Base-by-base conservation (phyloP, 306 rosid species). In the Dalbergia cochinchinensis region DNA sequence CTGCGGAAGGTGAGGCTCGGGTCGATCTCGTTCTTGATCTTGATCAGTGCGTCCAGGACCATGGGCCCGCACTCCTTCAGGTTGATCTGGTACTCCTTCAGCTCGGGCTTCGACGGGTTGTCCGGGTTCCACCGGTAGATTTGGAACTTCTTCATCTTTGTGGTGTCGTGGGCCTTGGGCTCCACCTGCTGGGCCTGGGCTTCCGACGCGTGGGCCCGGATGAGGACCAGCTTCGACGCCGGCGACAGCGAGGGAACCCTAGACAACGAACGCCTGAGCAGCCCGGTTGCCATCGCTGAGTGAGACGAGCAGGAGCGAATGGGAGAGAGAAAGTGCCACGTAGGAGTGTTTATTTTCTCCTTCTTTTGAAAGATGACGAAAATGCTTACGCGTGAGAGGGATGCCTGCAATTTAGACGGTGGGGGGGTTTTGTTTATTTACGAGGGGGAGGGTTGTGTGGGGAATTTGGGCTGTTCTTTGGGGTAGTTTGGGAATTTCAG, bases 41-140 rank as follows among this genome's bases (percentile, higher is more conserved):
- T 96, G 86, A 93, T 96, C 0, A 96, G 89, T 0, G 99, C 99
- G 77, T 96, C 99, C 0, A 96, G 96, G 3, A 96, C 97, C 98
- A 96, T 96, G 8, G 98, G 99, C 8, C 99, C 99, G n/a, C 99
- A 96, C 12, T 93, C 94, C 72, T 89, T 92, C 9, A 96, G 96
- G 78, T 96, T 89, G 86, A 96, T 93, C 84, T 89, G 0, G 86
- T 89, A 96, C 11, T 84, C 81, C 59, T 87, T 78, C 6, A 93
- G 99, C 83, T 91, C 90, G 8, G 99, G 98, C 77, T 96, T 96
- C 41, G 88, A 37, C 0, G 98, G 88, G 15, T 31, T 86, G 4
- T 96, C 93, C 1, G 99, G 98, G 83, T 12, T 93, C 99, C 99
- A 96, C 1, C 99, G 90, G 88, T 96, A 96, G 89, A 96, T 96